Evolutionary conservation across 2,329 filamentous ascomycete genomes (phyloP).

Genomic region (Stachybotrys elegans): DNA sequence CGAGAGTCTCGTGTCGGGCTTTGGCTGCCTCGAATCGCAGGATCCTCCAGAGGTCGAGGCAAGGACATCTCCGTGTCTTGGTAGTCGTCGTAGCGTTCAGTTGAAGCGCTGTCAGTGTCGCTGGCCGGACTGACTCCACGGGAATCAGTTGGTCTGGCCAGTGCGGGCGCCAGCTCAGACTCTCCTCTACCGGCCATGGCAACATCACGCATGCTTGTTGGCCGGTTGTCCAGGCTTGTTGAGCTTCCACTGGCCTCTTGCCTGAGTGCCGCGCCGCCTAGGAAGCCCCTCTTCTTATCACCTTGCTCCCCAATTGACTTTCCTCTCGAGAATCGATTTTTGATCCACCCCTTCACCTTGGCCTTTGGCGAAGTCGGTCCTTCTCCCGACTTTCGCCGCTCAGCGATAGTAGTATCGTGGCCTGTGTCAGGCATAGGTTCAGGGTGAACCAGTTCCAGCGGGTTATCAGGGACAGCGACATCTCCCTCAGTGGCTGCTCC

Average conservation of each 20-base stretch:
- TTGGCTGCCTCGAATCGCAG: conserved; percentile 30
- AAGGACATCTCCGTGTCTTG: conserved; percentile 24
- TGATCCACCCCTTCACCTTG: conserved; percentile 51
- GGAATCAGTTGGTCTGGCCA: conserved; percentile 24
- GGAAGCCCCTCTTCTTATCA: conserved; percentile 35
- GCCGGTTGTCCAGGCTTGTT: conserved; percentile 34
- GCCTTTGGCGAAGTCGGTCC: conserved; percentile 26
- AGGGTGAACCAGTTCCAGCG: conserved; percentile 2
- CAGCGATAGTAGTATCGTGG: conserved; percentile 9
- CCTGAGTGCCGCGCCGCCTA: conserved; percentile 45
- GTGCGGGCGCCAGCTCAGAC: conserved; percentile 12
- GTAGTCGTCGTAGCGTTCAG: conserved; percentile 14
- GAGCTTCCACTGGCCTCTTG: conserved; percentile 39
- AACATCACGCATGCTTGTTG: conserved; percentile 40
- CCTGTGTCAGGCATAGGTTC: conserved; percentile 11
- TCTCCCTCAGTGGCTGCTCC: too few relatives aligned
- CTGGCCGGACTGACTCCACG: conserved; percentile 32
- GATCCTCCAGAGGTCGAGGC: conserved; percentile 30
- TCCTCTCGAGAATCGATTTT: conserved; percentile 43
- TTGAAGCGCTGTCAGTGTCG: conserved; percentile 18
- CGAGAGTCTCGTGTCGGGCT: conserved; percentile 53
- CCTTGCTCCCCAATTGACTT: conserved; percentile 33
- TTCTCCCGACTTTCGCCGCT: conserved; percentile 14
- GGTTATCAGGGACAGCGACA: conserved; percentile 4
- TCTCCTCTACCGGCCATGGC: conserved; percentile 35